Percentiles rank a stretch among this genome's conserved stretches.
Conservation (phyloP, 345 rosid genomes). For the Gossypium bickii region DNA sequence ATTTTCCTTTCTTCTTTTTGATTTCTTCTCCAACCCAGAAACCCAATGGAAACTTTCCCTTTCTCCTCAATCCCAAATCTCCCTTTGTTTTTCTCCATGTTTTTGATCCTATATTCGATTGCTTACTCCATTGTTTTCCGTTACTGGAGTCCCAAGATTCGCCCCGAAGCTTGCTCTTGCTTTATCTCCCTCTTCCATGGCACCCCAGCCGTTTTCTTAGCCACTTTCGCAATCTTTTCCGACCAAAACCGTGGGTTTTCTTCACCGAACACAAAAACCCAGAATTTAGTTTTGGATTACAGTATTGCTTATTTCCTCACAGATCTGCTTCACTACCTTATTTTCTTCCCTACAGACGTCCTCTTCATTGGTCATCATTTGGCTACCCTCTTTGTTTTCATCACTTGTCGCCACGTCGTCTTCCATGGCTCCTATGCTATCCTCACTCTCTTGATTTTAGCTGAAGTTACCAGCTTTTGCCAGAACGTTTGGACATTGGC, state of each 20-base stretch:
- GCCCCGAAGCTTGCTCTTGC: conserved; percentile 81
- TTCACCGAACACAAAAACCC: conserved; percentile 49
- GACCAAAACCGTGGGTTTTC: conserved; percentile 42
- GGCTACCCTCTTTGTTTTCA: conserved; percentile 80
- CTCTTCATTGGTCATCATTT: conserved; percentile 91
- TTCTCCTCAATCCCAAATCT: conserved; percentile 38
- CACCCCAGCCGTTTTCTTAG: conserved; percentile 71
- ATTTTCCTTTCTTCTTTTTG: neutral
- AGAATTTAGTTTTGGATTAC: conserved; percentile 62
- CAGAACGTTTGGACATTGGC: conserved; percentile 92
- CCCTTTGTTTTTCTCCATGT: conserved; percentile 47
- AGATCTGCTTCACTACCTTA: conserved; percentile 76
- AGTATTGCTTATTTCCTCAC: conserved; percentile 73
- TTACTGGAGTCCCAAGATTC: conserved; percentile 50
- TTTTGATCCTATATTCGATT: conserved; percentile 46
- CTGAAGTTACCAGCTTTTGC: conserved; percentile 86
- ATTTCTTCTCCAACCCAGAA: neutral
- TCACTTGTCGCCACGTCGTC: conserved; percentile 69
- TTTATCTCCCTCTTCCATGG: conserved; percentile 79
- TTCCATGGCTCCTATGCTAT: conserved; percentile 72
- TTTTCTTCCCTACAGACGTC: conserved; percentile 66
- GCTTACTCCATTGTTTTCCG: conserved; percentile 66
- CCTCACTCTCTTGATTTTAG: conserved; percentile 57
- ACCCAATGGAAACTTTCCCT: conserved; percentile 23
- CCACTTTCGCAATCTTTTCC: conserved; percentile 46